Evolutionary conservation across 176 grass and related monocot species (phyloP), one percentile per base, ranked within the genome.

Genomic region (Poa pratensis): DNA sequence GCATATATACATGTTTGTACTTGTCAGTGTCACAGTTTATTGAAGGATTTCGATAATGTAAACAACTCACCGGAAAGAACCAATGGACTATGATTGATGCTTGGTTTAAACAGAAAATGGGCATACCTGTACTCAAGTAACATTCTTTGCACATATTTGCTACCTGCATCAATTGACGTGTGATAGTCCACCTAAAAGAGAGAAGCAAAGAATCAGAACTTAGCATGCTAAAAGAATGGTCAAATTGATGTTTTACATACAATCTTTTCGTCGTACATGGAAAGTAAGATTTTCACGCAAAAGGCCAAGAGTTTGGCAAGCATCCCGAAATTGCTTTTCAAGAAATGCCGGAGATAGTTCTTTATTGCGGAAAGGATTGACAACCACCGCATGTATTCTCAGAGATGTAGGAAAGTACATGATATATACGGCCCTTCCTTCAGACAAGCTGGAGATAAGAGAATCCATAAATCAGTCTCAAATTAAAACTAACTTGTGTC

Each of bases 301-400:
- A 58, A 80, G 79, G 28, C 80, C 89, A 39, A 87, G 66, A 78
- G 86, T 51, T 60, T 89, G 91, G 81, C 86, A 95, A 89, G 89
- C 93, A 88, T 98, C 96, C 75, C 84, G 89, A 78, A 95, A 95
- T 86, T 92, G 93, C 81, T 94, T 98, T 86, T 98, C 96, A 76
- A 98, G 89, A 92, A 94, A 87, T 73, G 89, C 26, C 24, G 89
- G 72, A n/a, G 93, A 95, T 71, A 98, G 53, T 82, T 98, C 96
- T 92, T 84, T 98, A 68, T 98, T 98, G 69, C 91, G 93, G 81
- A 95, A 94, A 69, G 96, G 93, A 87, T 98, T 98, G 76, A 98
- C 69, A 51, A 98, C 91, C 58, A 92, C 85, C 13, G 86, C 91
- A 83, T 87, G 89, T 92, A 98, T 90, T 80, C 61, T 78, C 37